A percentile compares a stretch with the other conserved stretches of the same genome.
Evolutionary conservation across 139 green algal genomes (phyloP).

Genomic region (Eudorina sp.): DNA sequence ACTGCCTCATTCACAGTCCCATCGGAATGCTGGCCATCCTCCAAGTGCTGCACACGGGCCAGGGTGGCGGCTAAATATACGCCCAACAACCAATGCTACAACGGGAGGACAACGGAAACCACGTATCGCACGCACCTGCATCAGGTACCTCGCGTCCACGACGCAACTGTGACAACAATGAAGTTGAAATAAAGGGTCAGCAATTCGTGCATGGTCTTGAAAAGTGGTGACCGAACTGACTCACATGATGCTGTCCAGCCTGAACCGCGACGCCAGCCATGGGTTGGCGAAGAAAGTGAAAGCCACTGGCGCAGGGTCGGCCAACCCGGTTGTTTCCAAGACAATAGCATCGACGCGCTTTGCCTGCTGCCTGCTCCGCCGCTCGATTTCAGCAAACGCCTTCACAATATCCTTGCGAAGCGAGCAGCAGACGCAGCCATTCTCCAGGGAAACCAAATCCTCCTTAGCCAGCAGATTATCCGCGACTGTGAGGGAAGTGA

Average conservation of each 20-base stretch:
- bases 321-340: slow-evolving; percentile 89
- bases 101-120: background rate
- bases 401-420: slow-evolving; percentile 89
- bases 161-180: slow-evolving; percentile 67
- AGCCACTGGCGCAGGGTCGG: slow-evolving; percentile 86
- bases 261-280: slow-evolving; percentile 83
- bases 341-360: slow-evolving; percentile 72
- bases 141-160: slow-evolving; percentile 80
- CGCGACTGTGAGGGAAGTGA: slow-evolving; percentile 61
- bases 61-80: background rate
- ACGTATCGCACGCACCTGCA: slow-evolving; percentile 55
- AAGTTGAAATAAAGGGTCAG: background rate
- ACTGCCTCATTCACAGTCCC: slow-evolving; percentile 75
- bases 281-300: slow-evolving; percentile 92
- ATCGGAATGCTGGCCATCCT: slow-evolving; percentile 50
- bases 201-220: too few relatives aligned
- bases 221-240: slow-evolving; percentile 37
- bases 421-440: slow-evolving; percentile 90
- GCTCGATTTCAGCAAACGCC: slow-evolving; percentile 81
- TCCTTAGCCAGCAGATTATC: slow-evolving; percentile 84
- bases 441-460: slow-evolving; percentile 86
- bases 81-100: background rate
- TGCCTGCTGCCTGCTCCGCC: slow-evolving; percentile 44
- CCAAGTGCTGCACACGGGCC: slow-evolving; percentile 61
- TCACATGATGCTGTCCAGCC: slow-evolving; percentile 86